Evolutionary conservation across 306 rosid genomes (phyloP).

Genomic region (Gynostemma pentaphyllum): DNA sequence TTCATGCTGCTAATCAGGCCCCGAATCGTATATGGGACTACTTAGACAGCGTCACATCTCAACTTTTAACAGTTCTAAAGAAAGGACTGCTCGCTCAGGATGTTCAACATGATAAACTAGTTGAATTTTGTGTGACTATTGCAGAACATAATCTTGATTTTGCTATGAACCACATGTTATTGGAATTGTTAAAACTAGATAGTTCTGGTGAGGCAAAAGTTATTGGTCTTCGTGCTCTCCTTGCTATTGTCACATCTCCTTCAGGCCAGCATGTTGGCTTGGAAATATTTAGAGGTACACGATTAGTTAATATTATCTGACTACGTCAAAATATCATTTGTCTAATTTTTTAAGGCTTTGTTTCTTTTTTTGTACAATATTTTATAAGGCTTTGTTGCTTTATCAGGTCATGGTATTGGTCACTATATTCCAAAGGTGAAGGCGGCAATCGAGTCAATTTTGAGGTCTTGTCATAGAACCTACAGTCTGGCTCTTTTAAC

Average conservation of each 20-base stretch:
- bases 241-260: conserved; percentile 86
- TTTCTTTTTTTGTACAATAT: too few relatives aligned
- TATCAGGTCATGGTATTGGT: conserved; percentile 83
- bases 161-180: conserved; percentile 96
- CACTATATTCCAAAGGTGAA: conserved; percentile 93
- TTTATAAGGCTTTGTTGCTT: conserved; percentile 26
- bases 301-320: conserved; percentile 1
- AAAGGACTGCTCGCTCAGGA: conserved; percentile 99
- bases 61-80: conserved; percentile 72
- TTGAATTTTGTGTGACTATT: conserved; percentile 93
- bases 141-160: conserved; percentile 98
- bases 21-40: conserved; percentile 91
- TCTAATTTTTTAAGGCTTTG: conserved; percentile 15
- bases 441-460: conserved; percentile 86
- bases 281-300: conserved; percentile 78
- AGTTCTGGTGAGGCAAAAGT: conserved; percentile 96
- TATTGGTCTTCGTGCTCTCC: conserved; percentile 97
- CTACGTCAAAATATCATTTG: background rate
- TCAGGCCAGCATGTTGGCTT: conserved; percentile 71
- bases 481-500: conserved; percentile 93
- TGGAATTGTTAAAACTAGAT: conserved; percentile 91
- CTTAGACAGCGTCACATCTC: conserved; percentile 92
- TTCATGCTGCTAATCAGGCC: conserved; percentile 76
- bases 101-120: conserved; percentile 97
- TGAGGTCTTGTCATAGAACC: conserved; percentile 74